Percentiles rank a stretch among this genome's conserved stretches.
These are phyloP conservation scores for Umbelopsis sp. DNA, from an alignment of 371 early-diverging fungal species.

Conservation along the genomic window DNA sequence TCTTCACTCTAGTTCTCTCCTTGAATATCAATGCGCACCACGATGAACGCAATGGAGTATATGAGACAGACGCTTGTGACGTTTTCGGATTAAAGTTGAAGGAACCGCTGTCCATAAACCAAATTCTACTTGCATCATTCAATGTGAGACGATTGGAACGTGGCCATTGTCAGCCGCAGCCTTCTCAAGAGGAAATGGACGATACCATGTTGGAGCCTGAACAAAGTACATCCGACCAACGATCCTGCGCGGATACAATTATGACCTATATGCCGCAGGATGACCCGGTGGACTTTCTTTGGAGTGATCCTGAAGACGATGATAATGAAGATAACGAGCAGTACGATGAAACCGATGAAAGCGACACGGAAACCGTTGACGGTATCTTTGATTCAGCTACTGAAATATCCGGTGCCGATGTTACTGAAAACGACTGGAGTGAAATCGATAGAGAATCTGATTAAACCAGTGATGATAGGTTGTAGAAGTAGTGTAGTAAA, in stretches of 20 bases:
- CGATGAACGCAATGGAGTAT: too few species aligned
- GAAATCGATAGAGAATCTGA: conserved; percentile 6
- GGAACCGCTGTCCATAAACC: too few species aligned
- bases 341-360: background rate
- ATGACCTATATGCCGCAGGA: background rate
- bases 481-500: too few species aligned
- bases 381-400: conserved; percentile 9
- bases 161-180: too few species aligned
- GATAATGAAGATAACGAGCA: background rate
- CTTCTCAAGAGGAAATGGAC: background rate
- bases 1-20: too few species aligned
- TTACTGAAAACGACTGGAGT: conserved; percentile 14
- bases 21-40: too few species aligned
- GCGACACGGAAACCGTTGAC: background rate
- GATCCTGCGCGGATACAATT: background rate
- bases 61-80: too few species aligned
- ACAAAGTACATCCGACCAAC: background rate
- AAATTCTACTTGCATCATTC: too few species aligned
- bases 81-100: too few species aligned
- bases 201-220: background rate
- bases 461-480: background rate
- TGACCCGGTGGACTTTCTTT: background rate
- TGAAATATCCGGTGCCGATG: conserved; percentile 7
- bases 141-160: too few species aligned
- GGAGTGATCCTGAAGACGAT: conserved; percentile 1